Evolutionary conservation across 1,284 basidiomycete genomes (phyloP), one percentile per base, ranked within the genome.

Genomic region (Ustilago bromivora): DNA sequence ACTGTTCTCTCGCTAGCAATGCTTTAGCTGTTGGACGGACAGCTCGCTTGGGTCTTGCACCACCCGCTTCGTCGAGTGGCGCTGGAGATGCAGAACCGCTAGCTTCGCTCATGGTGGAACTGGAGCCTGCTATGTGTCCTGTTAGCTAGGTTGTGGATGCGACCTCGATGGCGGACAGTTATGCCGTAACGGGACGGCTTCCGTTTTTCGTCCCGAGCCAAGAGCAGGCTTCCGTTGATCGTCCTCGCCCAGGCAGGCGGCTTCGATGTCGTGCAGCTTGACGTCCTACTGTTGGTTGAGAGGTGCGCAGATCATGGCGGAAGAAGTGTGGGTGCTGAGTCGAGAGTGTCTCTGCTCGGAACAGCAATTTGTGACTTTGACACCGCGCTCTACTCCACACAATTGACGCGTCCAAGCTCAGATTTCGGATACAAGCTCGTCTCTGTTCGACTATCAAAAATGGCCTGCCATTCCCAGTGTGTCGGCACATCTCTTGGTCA

Each of bases 1-100:
- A 78, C 43, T 71, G 69, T 49, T 78, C 76, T 17, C 76, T 61
- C 5, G 76, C 76, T 28, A 72, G n/a, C 6, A 78, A 54, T 9
- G 76, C 72, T 36, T 78, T 78, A 35, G 64, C 72, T 9, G 76
- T 76, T 11, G 76, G 76, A 5, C 72, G 65, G 4, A 72, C 66
- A 12, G 76, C 65, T 15, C 76, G 68, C 32, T 68, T 67, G n/a
- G 75, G 75, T 61, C 75, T 61, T 6, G 60, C 41, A n/a, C 64
- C 67, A 7, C 54, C 57, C 1, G 49, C 32, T 6, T 56, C 34
- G 9, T 47, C 62, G 28, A 51, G 41, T 8, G 63, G 46, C 23
- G 66, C 66, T 32, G 73, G 73, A 15, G 73, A 76, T n/a, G 64
- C 68, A 4, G 73, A 71, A 3, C 65, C 64, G 38, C 63, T 66